Base-by-base conservation (phyloP, 768 basidiomycete genomes). In the Phaeotremella skinneri region DNA sequence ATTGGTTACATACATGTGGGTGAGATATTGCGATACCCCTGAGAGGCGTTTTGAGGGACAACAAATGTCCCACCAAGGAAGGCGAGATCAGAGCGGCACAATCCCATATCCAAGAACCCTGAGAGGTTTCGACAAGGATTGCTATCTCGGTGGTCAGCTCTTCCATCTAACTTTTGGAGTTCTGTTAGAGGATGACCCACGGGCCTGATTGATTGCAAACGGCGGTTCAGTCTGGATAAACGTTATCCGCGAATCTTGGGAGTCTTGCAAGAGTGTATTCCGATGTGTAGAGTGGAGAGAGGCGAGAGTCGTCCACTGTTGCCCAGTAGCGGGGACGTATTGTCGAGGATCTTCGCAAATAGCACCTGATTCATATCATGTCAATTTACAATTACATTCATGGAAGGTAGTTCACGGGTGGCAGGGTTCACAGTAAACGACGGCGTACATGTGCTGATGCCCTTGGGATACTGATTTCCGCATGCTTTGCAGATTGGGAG, bases 101-200 rank as follows among this genome's bases (percentile, higher is more conserved):
- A 47, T 76, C 75, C 75, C 75, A 76, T 34, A 76, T 69, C 49
- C 72, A 76, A n/a, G 66, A 66, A 17, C 68, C 73, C 11, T 49
- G 55, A 20, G 49, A 34, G 0, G 73, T 75, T 54, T 72, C 67
- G 49, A 76, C 68, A 14, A 76, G 56, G 13, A 69, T 69, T 9
- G 75, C 75, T 76, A 37, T 14, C 2, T 37, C 9, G 7, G 3
- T 50, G 21, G 34, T 27, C 16, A 29, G 4, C 7, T 53, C 4
- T 13, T 11, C 27, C 17, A 5, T 20, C 39, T 20, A 25, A 48
- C 21, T 21, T 26, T 50, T 53, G 27, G 3, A 23, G 5, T 5
- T 11, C 45, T 7, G 11, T 32, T 32, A 32, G 16, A 54, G 45
- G 32, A 11, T 17, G 6, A 67, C 70, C 53, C 34, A 76, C 75